Evolutionary conservation across 2,329 filamentous ascomycete genomes (phyloP), one percentile per base, ranked within the genome.

Genomic region (Purpureocillium lavendulum): DNA sequence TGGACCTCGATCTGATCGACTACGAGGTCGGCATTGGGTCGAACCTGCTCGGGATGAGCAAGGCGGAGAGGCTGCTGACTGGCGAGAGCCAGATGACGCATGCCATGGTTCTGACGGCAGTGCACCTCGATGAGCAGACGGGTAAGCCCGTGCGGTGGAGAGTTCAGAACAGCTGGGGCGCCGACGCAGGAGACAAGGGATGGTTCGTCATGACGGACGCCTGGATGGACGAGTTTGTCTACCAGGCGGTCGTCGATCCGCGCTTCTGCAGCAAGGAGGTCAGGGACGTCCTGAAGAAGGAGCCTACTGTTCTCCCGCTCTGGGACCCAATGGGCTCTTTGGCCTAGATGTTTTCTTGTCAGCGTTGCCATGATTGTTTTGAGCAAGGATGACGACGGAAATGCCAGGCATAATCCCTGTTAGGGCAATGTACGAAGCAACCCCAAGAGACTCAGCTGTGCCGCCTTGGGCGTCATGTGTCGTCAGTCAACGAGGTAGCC

Each of bases 131-230:
- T 43, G 67, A 73, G 21, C 63, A 76, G 43, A 62, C 58, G 1
- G 80, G 77, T 1, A 74, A 77, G 59, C 71, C 78, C 2, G 75
- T 87, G 1, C 68, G 87, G 33, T 95, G 88, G 88, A 70, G 87
- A 39, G 86, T 94, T 7, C 83, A 94, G 71, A 94, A 94, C 57
- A 84, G 77, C 40, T 94, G 87, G 87, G 85, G 84, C 11, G 70
- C 77, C 31, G 64, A 55, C 0, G 73, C 73, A 0, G 88, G 88
- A 1, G 75, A 80, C 11, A 78, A 87, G 49, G 88, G 88, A 0
- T 94, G 86, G 74, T 92, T 92, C 55, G 84, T 94, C 45, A 94
- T 94, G 87, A 84, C 72, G 44, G 87, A 94, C 61, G 67, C 68
- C 15, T 86, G 82, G 82, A 81, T 86, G 76, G 78, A 84, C 45